Conservation (phyloP, 371 early-diverging fungal genomes). For the Rhizopus microsporus region DNA sequence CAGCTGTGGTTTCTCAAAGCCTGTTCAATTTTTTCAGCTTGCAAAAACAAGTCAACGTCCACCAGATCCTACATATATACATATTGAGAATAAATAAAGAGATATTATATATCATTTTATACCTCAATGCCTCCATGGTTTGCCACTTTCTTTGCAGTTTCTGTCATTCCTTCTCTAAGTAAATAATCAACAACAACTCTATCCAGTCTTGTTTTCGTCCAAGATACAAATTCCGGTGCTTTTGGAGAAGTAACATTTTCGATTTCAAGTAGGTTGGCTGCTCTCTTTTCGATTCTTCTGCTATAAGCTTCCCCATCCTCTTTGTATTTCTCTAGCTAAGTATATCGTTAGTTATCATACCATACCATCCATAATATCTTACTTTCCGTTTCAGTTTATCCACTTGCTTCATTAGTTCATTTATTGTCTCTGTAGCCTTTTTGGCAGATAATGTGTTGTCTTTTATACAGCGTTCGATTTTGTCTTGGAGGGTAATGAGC, state of each 20-base stretch:
- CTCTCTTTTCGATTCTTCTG: slow-evolving; percentile 68
- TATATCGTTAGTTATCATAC: neutral
- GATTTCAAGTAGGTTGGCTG: slow-evolving; percentile 76
- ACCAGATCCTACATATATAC: slow-evolving; percentile 68
- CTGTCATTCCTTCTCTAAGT: slow-evolving; percentile 79
- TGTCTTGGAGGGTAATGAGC: slow-evolving; percentile 48
- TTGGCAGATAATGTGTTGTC: slow-evolving; percentile 38
- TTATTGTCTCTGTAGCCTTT: slow-evolving; percentile 57
- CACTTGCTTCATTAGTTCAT: slow-evolving; percentile 65
- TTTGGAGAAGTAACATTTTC: slow-evolving; percentile 60
- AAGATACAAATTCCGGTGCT: slow-evolving; percentile 70
- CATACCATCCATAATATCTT: slow-evolving; percentile 1
- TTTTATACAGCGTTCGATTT: slow-evolving; percentile 44
- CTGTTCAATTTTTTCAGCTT: slow-evolving; percentile 77
- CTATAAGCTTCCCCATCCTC: slow-evolving; percentile 72
- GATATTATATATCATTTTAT: slow-evolving; percentile 3
- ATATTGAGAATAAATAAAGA: neutral
- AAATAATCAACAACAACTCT: slow-evolving; percentile 92
- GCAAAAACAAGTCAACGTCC: slow-evolving; percentile 86
- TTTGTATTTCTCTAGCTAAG: slow-evolving; percentile 74
- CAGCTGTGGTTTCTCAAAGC: slow-evolving; percentile 76
- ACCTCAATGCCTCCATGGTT: slow-evolving; percentile 67
- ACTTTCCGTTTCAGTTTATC: slow-evolving; percentile 77
- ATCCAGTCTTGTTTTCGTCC: slow-evolving; percentile 83
- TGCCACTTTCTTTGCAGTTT: slow-evolving; percentile 76